Percentiles rank a stretch among this genome's conserved stretches.
phyloP scores from a whole-genome alignment of 805 yeast genomes.

The Isabelozyma heimii region DNA sequence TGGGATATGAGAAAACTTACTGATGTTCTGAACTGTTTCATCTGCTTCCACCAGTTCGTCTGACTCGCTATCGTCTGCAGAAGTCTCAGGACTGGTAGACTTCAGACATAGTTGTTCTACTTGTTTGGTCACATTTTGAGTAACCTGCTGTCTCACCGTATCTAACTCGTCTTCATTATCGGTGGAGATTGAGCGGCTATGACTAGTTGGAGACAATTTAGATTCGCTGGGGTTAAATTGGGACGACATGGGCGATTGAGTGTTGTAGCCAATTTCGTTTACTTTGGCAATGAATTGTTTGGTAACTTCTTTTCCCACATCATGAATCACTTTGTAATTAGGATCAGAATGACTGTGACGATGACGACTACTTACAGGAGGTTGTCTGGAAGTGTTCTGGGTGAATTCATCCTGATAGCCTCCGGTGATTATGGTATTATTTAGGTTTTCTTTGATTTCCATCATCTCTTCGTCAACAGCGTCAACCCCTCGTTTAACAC shows the following conservation, averaged over 20 bases:
- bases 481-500: not conserved
- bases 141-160: conserved; percentile 27
- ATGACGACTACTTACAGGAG: not conserved
- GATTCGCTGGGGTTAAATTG: not conserved
- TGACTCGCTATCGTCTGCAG: not conserved
- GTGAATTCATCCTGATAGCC: not conserved
- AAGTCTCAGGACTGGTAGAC: conserved; percentile 11
- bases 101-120: conserved; percentile 19
- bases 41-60: not conserved
- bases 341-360: conserved; percentile 1
- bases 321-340: conserved; percentile 21
- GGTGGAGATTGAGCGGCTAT: conserved; percentile 4
- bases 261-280: conserved; percentile 24
- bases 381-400: not conserved
- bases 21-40: not conserved
- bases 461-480: not conserved
- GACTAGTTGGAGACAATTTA: not conserved
- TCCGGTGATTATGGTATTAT: not conserved
- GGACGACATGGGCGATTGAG: not conserved
- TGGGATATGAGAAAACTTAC: not conserved
- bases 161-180: conserved; percentile 12
- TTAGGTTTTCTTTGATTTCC: not conserved
- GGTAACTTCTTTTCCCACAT: conserved; percentile 32
- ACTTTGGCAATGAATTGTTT: conserved; percentile 30
- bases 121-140: conserved; percentile 28